phyloP scores from a whole-genome alignment of 2,329 filamentous ascomycete genomes.

The Mollisia scopiformis region DNA sequence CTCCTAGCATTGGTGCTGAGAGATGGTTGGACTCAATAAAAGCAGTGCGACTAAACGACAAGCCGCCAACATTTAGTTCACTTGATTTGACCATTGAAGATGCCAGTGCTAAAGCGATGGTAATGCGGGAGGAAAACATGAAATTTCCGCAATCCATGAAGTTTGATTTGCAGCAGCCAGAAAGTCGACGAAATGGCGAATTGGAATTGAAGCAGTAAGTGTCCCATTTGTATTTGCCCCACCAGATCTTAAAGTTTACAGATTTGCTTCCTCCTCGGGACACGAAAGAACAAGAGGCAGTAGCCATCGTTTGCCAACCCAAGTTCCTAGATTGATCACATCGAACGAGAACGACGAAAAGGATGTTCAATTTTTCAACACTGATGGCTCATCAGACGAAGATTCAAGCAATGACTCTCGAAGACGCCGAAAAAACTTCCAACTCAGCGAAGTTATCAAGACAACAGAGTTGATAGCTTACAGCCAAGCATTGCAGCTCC shows the following conservation, averaged over 20 bases:
- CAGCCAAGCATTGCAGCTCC: constrained; percentile 23
- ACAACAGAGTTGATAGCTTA: constrained; percentile 28
- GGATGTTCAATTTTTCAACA: constrained; percentile 23
- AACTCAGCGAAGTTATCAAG: constrained; percentile 24
- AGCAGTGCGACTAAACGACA: constrained; percentile 11
- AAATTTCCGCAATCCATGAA: constrained; percentile 38
- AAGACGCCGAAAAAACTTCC: constrained; percentile 12
- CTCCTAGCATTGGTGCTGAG: constrained; percentile 23
- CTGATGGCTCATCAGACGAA: constrained; percentile 24
- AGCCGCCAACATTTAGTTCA: constrained; percentile 27
- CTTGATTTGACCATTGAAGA: constrained; percentile 23
- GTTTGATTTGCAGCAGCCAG: constrained; percentile 27
- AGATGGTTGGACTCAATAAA: constrained; percentile 30
- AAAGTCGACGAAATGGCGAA: constrained; percentile 9
- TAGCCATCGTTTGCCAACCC: constrained; percentile 9
- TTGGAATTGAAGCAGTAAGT: neutral
- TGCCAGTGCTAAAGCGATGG: constrained; percentile 30
- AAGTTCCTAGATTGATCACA: constrained; percentile 21
- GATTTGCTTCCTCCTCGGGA: neutral
- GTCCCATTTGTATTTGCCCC: neutral
- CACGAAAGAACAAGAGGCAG: constrained; percentile 5
- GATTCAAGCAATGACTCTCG: constrained; percentile 21
- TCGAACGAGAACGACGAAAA: constrained; percentile 20
- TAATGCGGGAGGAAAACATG: constrained; percentile 34
- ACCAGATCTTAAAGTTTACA: neutral